phyloP scores from a whole-genome alignment of 2,329 filamentous ascomycete genomes.

The Alternaria sp. region DNA sequence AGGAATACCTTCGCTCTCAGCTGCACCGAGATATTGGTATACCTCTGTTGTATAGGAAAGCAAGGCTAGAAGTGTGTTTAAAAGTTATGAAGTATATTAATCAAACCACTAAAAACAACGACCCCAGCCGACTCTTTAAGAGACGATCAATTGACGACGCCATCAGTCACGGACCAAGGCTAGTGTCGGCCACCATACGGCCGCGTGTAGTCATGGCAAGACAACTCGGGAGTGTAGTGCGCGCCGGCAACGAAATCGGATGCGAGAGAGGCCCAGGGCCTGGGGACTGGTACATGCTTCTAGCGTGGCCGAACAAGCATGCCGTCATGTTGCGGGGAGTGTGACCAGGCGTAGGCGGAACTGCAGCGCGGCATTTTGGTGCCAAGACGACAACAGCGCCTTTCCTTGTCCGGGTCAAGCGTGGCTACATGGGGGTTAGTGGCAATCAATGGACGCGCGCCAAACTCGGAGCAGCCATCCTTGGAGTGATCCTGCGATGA shows the following conservation, averaged over 20 bases:
- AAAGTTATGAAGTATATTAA: neutral
- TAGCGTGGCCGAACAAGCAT: constrained; percentile 26
- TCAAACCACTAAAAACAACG: neutral
- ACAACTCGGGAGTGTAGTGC: constrained; percentile 30
- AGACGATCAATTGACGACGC: constrained; percentile 10
- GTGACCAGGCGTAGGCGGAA: constrained; percentile 29
- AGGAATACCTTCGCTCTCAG: constrained; percentile 7
- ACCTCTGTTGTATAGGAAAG: neutral
- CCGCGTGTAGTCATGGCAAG: constrained; percentile 28
- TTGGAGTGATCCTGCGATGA: constrained; percentile 5
- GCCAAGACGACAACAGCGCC: constrained; percentile 14
- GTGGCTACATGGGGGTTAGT: neutral
- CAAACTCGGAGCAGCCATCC: constrained; percentile 5
- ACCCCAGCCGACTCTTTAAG: constrained; percentile 22
- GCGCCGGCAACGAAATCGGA: constrained; percentile 38
- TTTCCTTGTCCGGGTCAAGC: constrained; percentile 4
- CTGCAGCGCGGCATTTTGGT: constrained; percentile 34
- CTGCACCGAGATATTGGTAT: constrained; percentile 2
- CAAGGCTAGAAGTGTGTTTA: neutral
- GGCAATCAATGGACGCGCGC: neutral
- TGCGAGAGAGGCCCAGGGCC: constrained; percentile 23
- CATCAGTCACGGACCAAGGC: constrained; percentile 19
- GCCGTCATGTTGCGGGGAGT: constrained; percentile 40
- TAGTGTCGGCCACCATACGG: constrained; percentile 25
- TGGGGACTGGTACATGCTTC: constrained; percentile 13